These are phyloP conservation scores for Sideroxylon spinosum DNA, from an alignment of 179 eudicot genomes.

Conservation along the genomic window DNA sequence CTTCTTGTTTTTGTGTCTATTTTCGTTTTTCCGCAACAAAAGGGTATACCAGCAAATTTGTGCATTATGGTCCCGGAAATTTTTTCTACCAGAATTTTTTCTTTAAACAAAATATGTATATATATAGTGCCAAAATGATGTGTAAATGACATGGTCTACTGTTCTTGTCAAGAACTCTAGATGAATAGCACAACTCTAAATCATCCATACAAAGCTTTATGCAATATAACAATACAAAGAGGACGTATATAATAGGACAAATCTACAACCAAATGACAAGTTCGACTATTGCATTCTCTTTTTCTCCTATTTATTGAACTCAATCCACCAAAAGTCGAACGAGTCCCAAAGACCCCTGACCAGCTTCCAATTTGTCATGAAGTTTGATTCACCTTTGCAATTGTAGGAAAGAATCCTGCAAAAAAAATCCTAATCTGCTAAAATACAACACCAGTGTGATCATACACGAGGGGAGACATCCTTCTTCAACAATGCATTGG, in stretches of 20 bases:
- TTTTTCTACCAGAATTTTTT: too few relatives aligned
- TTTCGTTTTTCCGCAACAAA: too few relatives aligned
- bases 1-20: too few relatives aligned
- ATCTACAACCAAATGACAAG: not conserved
- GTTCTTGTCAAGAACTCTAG: too few relatives aligned
- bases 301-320: not conserved
- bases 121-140: too few relatives aligned
- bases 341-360: not conserved
- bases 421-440: too few relatives aligned
- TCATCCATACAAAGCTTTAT: too few relatives aligned
- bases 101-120: too few relatives aligned
- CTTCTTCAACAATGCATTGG: conserved; percentile 30
- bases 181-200: too few relatives aligned
- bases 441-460: not conserved
- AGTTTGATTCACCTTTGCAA: not conserved
- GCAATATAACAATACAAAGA: not conserved
- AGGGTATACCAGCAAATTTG: too few relatives aligned
- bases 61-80: too few relatives aligned
- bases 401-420: not conserved
- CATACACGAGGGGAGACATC: conserved; percentile 14
- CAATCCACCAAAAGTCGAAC: not conserved
- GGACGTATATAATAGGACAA: not conserved
- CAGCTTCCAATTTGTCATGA: not conserved
- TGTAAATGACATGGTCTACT: too few relatives aligned
- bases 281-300: not conserved